phyloP scores from a whole-genome alignment of 805 yeast genomes.

The Candida methanosorbosa region DNA sequence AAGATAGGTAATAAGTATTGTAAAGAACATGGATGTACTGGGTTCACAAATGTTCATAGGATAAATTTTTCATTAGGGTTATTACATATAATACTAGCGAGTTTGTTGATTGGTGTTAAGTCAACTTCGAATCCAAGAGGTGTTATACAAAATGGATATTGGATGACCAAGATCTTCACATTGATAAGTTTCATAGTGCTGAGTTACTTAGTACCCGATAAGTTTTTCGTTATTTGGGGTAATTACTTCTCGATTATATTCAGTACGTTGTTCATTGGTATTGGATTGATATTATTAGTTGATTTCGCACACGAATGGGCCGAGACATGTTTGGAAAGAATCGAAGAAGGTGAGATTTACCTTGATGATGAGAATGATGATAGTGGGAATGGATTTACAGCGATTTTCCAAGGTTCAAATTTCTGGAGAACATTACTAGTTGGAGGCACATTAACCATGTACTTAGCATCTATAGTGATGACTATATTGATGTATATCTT shows the following conservation, averaged over 20 bases:
- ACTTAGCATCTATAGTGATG: slow-evolving; percentile 60
- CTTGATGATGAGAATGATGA: slow-evolving; percentile 41
- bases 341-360: slow-evolving; percentile 65
- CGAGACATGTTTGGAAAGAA: slow-evolving; percentile 84
- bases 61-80: slow-evolving; percentile 81
- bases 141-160: slow-evolving; percentile 81
- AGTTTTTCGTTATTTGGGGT: slow-evolving; percentile 83
- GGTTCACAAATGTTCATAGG: slow-evolving; percentile 92
- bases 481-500: slow-evolving; percentile 73
- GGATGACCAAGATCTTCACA: slow-evolving; percentile 66
- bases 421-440: slow-evolving; percentile 78
- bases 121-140: slow-evolving; percentile 75
- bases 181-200: slow-evolving; percentile 50
- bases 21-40: slow-evolving; percentile 75
- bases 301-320: slow-evolving; percentile 99
- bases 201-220: slow-evolving; percentile 78
- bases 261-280: slow-evolving; percentile 77
- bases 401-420: slow-evolving; percentile 27
- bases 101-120: slow-evolving; percentile 60
- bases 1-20: slow-evolving; percentile 50
- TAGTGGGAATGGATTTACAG: slow-evolving; percentile 34
- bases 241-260: slow-evolving; percentile 79
- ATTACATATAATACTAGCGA: slow-evolving; percentile 66
- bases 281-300: slow-evolving; percentile 83
- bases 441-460: slow-evolving; percentile 86